Base-by-base conservation (phyloP, 2,329 filamentous ascomycete genomes). In the Fusarium sp. region DNA sequence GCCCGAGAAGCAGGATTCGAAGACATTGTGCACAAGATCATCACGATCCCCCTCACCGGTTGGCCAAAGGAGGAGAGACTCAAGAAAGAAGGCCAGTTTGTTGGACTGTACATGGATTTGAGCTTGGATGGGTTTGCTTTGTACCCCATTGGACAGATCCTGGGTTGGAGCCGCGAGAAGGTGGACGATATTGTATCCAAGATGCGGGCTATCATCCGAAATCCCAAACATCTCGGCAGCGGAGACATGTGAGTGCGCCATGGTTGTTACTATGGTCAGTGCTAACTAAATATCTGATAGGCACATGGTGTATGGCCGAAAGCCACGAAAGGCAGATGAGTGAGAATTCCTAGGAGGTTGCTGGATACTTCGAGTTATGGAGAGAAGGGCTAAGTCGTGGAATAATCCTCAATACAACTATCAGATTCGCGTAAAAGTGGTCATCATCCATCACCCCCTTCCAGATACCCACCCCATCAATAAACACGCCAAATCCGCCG, bases 21-120 rank as follows among this genome's bases (percentile, higher is more conserved):
- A 6, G 23, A 70, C 0, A 60, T 72, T 5, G 27, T 45, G 2
- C 65, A 72, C 2, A 72, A 68, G 4, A 50, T 65, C 1, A 48
- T 64, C 10, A 68, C 59, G 0, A 57, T 75, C 11, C 72, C 69
- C 1, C 54, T 65, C 4, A 63, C 66, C 9, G 66, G 64, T 7
- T 74, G 73, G 73, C 69, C 71, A 6, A 74, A 66, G 14, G 69
- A 75, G n/a, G 32, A 64, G 60, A 57, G 34, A 14, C 69, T 68
- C 11, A 74, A 72, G 50, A 39, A 48, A 11, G 35, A 63, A 4
- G 73, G 69, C 2, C 48, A 72, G 6, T 74, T 67, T 25, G 69
- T 72, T 10, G 66, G 66, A 5, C 30, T 75, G 14, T 71, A 71
- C 23, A 68, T 71, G 68, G 68, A 71, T n/a, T 6, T 71, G 7